Evolutionary conservation across 1,284 basidiomycete genomes (phyloP).

Genomic region (Boletellus sp.): DNA sequence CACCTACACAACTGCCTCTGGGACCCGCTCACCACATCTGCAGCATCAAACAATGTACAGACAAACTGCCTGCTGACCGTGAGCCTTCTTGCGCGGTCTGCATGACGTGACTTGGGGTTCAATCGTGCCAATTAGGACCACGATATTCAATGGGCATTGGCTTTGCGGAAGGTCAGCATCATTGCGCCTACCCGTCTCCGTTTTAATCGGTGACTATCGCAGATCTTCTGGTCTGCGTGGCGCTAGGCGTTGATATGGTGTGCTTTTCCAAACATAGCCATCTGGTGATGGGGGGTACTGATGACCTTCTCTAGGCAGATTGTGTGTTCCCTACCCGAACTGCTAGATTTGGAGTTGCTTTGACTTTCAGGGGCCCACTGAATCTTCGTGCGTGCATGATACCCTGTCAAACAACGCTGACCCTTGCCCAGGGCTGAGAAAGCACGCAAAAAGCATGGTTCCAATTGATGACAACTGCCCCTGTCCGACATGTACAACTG

Average conservation of each 20-base stretch:
- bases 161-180: conserved; percentile 72
- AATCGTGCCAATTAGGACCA: conserved; percentile 48
- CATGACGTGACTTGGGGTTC: conserved; percentile 1
- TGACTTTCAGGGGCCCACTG: conserved; percentile 74
- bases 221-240: conserved; percentile 85
- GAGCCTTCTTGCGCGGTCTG: conserved; percentile 28
- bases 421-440: conserved; percentile 50
- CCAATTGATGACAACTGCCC: conserved; percentile 74
- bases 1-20: conserved; percentile 1
- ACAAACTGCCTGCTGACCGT: conserved; percentile 70
- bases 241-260: conserved; percentile 87
- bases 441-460: conserved; percentile 62
- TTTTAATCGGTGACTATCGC: conserved; percentile 1
- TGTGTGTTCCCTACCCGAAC: conserved; percentile 88
- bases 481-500: conserved; percentile 71
- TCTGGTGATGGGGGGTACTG: background rate
- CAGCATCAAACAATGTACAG: conserved; percentile 79
- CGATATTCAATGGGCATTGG: conserved; percentile 87
- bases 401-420: conserved; percentile 3
- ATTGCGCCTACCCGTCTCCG: background rate
- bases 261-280: conserved; percentile 11
- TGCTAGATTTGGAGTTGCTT: conserved; percentile 80
- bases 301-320: conserved; percentile 56
- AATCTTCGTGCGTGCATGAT: conserved; percentile 61
- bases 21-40: conserved; percentile 14